Evolutionary conservation across 306 rosid species (phyloP), one percentile per base, ranked within the genome.

Genomic region (Prinsepia uniflora): DNA sequence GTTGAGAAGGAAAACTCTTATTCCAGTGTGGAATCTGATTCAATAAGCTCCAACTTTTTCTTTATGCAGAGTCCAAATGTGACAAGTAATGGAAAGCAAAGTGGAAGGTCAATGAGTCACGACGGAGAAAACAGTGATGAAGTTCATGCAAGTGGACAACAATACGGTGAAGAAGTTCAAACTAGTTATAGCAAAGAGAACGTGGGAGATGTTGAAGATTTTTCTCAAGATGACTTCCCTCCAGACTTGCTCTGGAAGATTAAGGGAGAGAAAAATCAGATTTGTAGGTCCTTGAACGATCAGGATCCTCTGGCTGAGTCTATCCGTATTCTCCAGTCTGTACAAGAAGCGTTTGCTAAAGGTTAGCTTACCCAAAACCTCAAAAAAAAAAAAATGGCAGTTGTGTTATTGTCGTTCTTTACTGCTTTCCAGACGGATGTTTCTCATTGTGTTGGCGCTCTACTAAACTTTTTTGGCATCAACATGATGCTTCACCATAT

Each of bases 1-100:
- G 60, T 81, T 50, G 88, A 84, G 87, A 83, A 71, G 84, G 92
- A 94, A 71, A 89, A 87, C 79, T 94, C 97, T 71, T 72, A 77
- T 72, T 86, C 96, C 49, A 90, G 96, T 80, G 1, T 89, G 76
- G 97, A 95, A 60, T 95, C 97, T 67, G 97, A 95, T 81, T 94
- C 98, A n/a, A 85, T 90, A 76, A 92, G 95, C 85, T 89, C 95
- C 72, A 79, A 80, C 78, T 72, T 71, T 82, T 50, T 79, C 77
- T 73, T 84, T 80, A 68, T 75, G 86, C 96, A 80, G 72, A 81
- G 79, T 73, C 54, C 63, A n/a, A 47, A 74, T 13, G 83, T 77
- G 54, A 72, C 72, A 74, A 78, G 92, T 74, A 89, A 90, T 19
- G 89, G 95, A 64, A 86, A 84, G 65, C 92, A 87, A 54, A 73